phyloP scores from a whole-genome alignment of 495 filamentous ascomycete genomes.

The Sabuloglossum arenarium region DNA sequence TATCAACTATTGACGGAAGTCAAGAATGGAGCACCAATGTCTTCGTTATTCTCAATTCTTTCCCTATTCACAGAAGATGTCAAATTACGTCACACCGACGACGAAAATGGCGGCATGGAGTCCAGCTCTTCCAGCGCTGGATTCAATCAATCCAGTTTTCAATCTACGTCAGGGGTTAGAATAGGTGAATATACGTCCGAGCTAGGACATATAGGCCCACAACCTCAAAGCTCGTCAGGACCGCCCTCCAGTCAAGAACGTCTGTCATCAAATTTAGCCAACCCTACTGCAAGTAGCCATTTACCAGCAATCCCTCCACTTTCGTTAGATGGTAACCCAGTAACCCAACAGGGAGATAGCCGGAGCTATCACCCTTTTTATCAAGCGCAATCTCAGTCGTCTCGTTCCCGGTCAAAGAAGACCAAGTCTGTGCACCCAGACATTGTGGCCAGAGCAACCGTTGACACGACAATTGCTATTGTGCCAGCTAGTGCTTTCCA shows the following conservation, averaged over 20 bases:
- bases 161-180: neutral
- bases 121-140: conserved; percentile 10
- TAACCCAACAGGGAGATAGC: neutral
- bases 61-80: conserved; percentile 93
- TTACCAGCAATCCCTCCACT: conserved; percentile 4
- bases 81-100: conserved; percentile 44
- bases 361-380: neutral
- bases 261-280: neutral
- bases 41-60: conserved; percentile 89
- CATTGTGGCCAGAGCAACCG: conserved; percentile 87
- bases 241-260: neutral
- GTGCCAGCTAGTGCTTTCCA: conserved; percentile 93
- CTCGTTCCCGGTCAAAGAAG: conserved; percentile 24
- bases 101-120: conserved; percentile 27
- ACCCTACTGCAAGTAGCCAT: neutral
- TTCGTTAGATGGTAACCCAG: neutral
- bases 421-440: conserved; percentile 80
- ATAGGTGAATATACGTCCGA: neutral
- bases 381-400: conserved; percentile 9
- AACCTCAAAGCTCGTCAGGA: neutral
- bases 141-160: neutral
- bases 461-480: conserved; percentile 94
- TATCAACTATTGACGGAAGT: conserved; percentile 95
- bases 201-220: neutral
- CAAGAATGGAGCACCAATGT: conserved; percentile 96